Evolutionary conservation across 148 eudicot species (phyloP).

Genomic region (Polygonum aviculare): DNA sequence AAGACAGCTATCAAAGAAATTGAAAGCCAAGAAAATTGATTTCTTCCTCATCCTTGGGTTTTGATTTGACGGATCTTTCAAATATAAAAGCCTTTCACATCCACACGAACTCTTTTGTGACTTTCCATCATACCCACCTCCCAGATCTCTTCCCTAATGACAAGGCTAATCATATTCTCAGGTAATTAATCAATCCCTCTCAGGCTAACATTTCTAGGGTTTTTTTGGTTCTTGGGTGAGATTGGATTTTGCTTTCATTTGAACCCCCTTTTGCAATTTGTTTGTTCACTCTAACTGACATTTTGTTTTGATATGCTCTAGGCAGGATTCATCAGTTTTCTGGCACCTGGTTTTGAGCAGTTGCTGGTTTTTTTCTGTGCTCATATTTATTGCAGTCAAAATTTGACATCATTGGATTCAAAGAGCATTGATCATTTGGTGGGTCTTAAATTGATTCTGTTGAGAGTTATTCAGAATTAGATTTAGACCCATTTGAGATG

Average conservation of each 20-base stretch:
- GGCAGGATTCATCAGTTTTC: neutral
- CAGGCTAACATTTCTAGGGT: neutral
- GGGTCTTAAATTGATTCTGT: neutral
- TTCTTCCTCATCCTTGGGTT: neutral
- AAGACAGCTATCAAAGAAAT: constrained; percentile 3
- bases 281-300: neutral
- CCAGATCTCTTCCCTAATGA: constrained; percentile 3
- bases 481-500: neutral
- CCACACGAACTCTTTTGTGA: constrained; percentile 12
- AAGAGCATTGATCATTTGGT: neutral
- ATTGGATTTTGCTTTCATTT: neutral
- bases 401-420: neutral
- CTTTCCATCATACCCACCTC: neutral
- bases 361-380: neutral
- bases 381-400: neutral
- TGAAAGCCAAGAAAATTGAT: neutral
- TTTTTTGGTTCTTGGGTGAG: neutral
- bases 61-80: constrained; percentile 10
- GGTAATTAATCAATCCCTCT: neutral
- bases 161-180: neutral
- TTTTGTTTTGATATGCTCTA: neutral
- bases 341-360: neutral
- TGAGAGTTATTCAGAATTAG: neutral
- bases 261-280: neutral
- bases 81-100: constrained; percentile 8